Evolutionary conservation across 2,329 filamentous ascomycete genomes (phyloP).

Genomic region (Colletotrichum sojae): DNA sequence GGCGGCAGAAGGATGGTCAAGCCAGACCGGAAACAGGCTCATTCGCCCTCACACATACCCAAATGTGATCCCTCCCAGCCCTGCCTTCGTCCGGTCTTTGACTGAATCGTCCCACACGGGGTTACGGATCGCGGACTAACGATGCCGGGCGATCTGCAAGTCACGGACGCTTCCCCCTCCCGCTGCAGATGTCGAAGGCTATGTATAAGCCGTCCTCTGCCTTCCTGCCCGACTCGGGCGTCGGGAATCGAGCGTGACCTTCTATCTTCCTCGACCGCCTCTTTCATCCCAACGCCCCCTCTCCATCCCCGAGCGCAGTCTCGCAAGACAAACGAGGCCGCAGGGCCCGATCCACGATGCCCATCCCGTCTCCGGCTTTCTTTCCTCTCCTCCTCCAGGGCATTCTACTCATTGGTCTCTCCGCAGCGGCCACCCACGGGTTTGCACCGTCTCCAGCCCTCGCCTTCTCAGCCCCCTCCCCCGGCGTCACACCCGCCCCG

Average conservation of each 20-base stretch:
- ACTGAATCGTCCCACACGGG: background rate
- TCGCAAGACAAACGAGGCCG: constrained; percentile 17
- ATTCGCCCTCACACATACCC: background rate
- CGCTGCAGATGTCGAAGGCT: background rate
- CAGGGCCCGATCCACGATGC: constrained; percentile 16
- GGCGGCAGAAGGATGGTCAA: background rate
- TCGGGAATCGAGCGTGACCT: background rate
- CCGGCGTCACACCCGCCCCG: constrained; percentile 8
- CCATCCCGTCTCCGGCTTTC: background rate
- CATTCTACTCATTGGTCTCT: too few species aligned
- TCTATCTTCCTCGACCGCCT: background rate
- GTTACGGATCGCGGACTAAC: background rate
- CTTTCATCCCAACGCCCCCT: background rate
- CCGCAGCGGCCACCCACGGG: too few species aligned
- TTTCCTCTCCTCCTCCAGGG: background rate
- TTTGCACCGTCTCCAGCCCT: background rate
- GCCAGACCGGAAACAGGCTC: background rate
- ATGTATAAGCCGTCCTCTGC: constrained; percentile 1
- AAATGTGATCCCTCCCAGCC: background rate
- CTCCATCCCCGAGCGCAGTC: constrained; percentile 1
- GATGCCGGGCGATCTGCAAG: background rate
- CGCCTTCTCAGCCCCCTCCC: background rate
- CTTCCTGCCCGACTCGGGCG: constrained; percentile 16
- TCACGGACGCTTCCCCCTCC: too few species aligned
- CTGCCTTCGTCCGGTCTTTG: background rate